Evolutionary conservation across 2,329 filamentous ascomycete genomes (phyloP), one percentile per base, ranked within the genome.

Genomic region (Achaetomium macrosporum): DNA sequence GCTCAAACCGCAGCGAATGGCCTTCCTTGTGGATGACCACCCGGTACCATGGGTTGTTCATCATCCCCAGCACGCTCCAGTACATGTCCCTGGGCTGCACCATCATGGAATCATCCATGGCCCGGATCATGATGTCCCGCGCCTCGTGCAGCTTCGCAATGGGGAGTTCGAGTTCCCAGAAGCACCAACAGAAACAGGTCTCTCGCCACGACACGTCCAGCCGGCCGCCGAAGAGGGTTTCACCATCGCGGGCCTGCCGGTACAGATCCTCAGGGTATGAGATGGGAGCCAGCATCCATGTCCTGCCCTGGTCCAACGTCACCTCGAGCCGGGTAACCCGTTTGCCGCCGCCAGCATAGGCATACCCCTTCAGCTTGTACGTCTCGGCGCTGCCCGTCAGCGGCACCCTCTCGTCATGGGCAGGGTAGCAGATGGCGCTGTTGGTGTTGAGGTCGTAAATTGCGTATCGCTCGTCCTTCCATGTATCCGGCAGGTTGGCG

Each of bases 11-110:
- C 40, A 96, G 70, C 8, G 65, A 69, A 15, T 80, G 74, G 0
- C 75, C 76, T 55, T 91, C 84, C 51, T 83, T 84, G 48, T 82
- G 80, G 50, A 96, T 87, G 2, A 84, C 81, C 1, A 96, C 79
- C 5, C 91, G 79, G 68, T 87, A 96, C 91, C 91, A 96, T 0
- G 89, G 88, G 62, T 96, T 96, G 70, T 96, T 96, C 91, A 96
- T 96, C 91, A 96, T 96, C 0, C 91, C 90, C 37, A 96, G 73
- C 2, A 95, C 90, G 55, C 83, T 90, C 91, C 91, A 96, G 71
- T 96, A 96, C 88, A 96, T 93, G 63, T 96, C 91, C 56, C 88
- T 79, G 5, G 91, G 91, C 66, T 95, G 90, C 0, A 88, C 74
- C 68, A 87, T 88, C 81, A 96, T 85, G 50, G 85, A 81, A 59